Percentiles rank a stretch among this genome's conserved stretches.
Evolutionary conservation across 768 basidiomycete species (phyloP).

Genomic region (Sutorius australiensis): DNA sequence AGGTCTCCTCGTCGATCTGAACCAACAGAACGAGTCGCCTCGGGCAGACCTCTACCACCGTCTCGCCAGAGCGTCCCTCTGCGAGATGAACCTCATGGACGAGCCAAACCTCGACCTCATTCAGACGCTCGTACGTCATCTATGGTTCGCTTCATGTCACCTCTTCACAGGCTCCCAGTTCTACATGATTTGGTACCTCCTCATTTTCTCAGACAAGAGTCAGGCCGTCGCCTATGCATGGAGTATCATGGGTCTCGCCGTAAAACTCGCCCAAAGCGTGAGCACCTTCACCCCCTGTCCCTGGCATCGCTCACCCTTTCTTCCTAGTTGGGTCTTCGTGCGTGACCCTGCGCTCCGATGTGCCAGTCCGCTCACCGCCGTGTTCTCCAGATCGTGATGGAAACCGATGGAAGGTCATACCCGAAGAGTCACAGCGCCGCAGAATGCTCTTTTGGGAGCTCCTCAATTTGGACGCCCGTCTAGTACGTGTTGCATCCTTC

Average conservation of each 20-base stretch:
- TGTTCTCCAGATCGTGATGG: conserved; percentile 58
- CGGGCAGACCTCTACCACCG: conserved; percentile 65
- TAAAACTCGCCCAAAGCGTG: conserved; percentile 70
- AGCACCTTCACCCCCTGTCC: conserved; percentile 25
- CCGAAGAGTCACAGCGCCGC: conserved; percentile 69
- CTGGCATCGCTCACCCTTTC: conserved; percentile 4
- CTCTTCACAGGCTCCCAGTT: conserved; percentile 46
- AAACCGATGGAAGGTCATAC: conserved; percentile 59
- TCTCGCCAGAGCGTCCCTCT: conserved; percentile 61
- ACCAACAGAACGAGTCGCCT: conserved; percentile 48
- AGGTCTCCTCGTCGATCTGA: conserved; percentile 65
- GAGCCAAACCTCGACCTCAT: conserved; percentile 72
- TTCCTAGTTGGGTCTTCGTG: conserved; percentile 63
- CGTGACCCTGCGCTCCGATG: conserved; percentile 25
- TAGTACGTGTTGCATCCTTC: conserved; percentile 44
- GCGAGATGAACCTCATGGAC: conserved; percentile 72
- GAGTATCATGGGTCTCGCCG: conserved; percentile 72
- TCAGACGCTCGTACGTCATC: conserved; percentile 53
- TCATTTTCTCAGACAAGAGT: conserved; percentile 71
- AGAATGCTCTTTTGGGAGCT: conserved; percentile 73
- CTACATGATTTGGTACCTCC: conserved; percentile 72
- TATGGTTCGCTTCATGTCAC: not conserved
- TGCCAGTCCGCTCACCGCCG: conserved; percentile 22
- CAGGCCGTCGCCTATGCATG: conserved; percentile 71
- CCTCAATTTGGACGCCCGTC: conserved; percentile 61